These are phyloP conservation scores for Spathaspora girioi DNA, from an alignment of 805 yeast genomes.

Conservation along the genomic window DNA sequence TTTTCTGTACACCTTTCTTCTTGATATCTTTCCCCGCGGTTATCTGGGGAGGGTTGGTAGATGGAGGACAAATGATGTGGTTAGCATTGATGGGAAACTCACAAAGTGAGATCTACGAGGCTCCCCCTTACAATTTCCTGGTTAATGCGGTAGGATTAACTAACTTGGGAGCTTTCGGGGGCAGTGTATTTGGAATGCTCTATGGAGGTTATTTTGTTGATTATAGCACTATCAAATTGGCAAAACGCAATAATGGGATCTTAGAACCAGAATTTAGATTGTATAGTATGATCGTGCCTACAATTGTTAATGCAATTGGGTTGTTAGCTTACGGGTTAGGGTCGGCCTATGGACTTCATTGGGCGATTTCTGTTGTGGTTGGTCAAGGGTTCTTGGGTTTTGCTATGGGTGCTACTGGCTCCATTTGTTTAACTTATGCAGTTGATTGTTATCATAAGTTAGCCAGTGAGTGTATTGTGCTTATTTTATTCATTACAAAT, in stretches of 20 bases:
- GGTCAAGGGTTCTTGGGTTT: slow-evolving; percentile 46
- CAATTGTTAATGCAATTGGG: slow-evolving; percentile 40
- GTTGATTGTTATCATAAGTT: no score
- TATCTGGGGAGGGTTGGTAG: slow-evolving; percentile 44
- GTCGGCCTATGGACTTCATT: slow-evolving; percentile 27
- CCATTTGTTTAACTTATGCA: slow-evolving; percentile 42
- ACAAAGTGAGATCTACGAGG: slow-evolving; percentile 34
- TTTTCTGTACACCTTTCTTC: slow-evolving; percentile 35
- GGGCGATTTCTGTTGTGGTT: slow-evolving; percentile 42
- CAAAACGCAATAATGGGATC: slow-evolving; percentile 42
- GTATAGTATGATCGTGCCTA: slow-evolving; percentile 40
- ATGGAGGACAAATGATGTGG: slow-evolving; percentile 52
- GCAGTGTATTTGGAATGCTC: slow-evolving; percentile 35
- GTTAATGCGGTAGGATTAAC: slow-evolving; percentile 39
- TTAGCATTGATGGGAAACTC: slow-evolving; percentile 43
- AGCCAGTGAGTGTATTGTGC: no score
- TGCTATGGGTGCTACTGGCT: slow-evolving; percentile 44
- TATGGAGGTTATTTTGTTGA: slow-evolving; percentile 43
- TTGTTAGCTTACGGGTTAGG: slow-evolving; percentile 44
- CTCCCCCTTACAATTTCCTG: slow-evolving; percentile 38
- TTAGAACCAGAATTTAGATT: slow-evolving; percentile 47
- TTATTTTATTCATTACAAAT: slow-evolving; percentile 30
- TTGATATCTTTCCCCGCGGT: slow-evolving; percentile 39
- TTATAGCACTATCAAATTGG: slow-evolving; percentile 28
- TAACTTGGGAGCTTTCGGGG: slow-evolving; percentile 41